phyloP scores from a whole-genome alignment of 2,329 filamentous ascomycete species.

The Zasmidium cellare region DNA sequence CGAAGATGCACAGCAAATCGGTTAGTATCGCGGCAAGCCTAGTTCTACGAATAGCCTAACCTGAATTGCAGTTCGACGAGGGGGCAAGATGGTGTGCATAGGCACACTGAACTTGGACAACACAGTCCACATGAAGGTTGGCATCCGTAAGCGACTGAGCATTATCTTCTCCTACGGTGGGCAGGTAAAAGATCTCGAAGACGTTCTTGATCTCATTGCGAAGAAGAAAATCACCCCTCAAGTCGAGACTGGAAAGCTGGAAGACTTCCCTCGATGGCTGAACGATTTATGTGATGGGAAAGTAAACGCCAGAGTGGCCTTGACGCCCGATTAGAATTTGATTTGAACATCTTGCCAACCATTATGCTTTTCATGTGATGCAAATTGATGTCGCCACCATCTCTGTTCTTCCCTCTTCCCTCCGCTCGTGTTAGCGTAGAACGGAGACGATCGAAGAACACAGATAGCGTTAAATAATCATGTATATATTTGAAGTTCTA shows the following conservation, averaged over 20 bases:
- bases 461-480: too few relatives aligned
- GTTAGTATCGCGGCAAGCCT: slow-evolving; percentile 24
- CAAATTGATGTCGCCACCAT: too few relatives aligned
- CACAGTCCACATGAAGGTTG: slow-evolving; percentile 46
- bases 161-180: slow-evolving; percentile 48
- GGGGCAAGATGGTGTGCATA: slow-evolving; percentile 42
- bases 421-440: too few relatives aligned
- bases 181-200: slow-evolving; percentile 39
- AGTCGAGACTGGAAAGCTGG: slow-evolving; percentile 1
- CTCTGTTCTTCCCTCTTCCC: too few relatives aligned
- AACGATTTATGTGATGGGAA: slow-evolving; percentile 6
- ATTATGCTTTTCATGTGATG: too few relatives aligned
- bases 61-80: slow-evolving; percentile 35
- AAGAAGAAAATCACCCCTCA: slow-evolving; percentile 26
- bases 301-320: slow-evolving; percentile 3
- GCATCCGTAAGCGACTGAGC: slow-evolving; percentile 43
- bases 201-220: slow-evolving; percentile 36
- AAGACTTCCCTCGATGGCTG: slow-evolving; percentile 6
- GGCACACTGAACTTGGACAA: slow-evolving; percentile 44
- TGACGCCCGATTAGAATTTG: not conserved
- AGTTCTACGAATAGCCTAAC: too few relatives aligned
- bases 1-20: slow-evolving; percentile 38
- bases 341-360: not conserved
- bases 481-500: not conserved
- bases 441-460: too few relatives aligned